Conservation (phyloP, 345 rosid species). For the Cardamine chenopodiifolia region DNA sequence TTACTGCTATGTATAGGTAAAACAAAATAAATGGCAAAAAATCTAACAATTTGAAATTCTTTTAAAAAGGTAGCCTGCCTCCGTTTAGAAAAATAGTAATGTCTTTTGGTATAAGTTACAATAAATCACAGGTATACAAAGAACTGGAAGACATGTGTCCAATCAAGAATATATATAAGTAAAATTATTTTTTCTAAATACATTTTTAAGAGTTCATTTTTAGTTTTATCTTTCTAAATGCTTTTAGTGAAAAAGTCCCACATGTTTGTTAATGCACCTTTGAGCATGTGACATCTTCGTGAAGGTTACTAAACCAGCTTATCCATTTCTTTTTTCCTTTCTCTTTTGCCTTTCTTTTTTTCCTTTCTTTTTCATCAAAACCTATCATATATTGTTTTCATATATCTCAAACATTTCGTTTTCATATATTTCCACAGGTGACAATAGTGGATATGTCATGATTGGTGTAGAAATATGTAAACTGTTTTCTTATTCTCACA, state of each 20-base stretch:
- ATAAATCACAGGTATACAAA: background rate
- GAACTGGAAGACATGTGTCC: background rate
- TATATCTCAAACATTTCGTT: background rate
- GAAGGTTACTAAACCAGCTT: background rate
- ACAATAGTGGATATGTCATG: conserved; percentile 1
- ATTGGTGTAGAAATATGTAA: no score
- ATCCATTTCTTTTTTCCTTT: no score
- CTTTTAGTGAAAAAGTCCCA: background rate
- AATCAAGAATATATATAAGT: background rate
- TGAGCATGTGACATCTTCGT: background rate
- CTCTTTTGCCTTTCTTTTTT: no score
- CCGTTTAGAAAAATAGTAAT: background rate
- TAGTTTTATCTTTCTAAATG: background rate
- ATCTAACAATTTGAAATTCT: background rate
- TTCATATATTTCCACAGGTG: background rate
- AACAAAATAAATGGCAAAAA: background rate
- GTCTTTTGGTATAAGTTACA: conserved; percentile 1
- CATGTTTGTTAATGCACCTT: background rate
- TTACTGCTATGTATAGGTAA: background rate
- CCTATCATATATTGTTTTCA: background rate
- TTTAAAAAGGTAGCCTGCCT: background rate
- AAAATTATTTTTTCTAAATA: background rate
- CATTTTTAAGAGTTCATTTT: background rate
- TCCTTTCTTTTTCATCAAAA: no score
- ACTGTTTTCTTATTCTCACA: no score